These are phyloP conservation scores for Aureobasidium lini DNA, from an alignment of 2,329 filamentous ascomycete species.

Conservation along the genomic window DNA sequence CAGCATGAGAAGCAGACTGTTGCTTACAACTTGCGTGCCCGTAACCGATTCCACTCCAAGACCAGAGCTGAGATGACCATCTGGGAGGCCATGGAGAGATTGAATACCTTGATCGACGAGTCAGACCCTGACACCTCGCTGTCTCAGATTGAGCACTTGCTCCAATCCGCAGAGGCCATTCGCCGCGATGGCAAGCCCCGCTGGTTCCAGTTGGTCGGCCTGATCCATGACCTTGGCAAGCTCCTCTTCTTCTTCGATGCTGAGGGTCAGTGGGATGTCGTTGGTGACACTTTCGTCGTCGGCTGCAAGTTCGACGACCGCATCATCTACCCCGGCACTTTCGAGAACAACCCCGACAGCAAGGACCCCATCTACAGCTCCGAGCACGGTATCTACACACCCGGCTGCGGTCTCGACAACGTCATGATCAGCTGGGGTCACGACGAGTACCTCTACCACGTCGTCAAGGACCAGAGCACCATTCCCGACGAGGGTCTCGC, in stretches of 20 bases:
- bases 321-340: slow-evolving; percentile 77
- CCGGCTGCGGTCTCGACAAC: slow-evolving; percentile 75
- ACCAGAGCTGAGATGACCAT: slow-evolving; percentile 70
- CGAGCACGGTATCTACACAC: slow-evolving; percentile 70
- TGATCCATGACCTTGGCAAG: slow-evolving; percentile 76
- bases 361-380: slow-evolving; percentile 65
- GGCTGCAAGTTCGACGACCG: slow-evolving; percentile 66
- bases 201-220: slow-evolving; percentile 72
- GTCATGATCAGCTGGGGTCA: slow-evolving; percentile 88
- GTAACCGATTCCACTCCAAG: slow-evolving; percentile 60
- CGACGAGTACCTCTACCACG: slow-evolving; percentile 80
- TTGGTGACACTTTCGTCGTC: slow-evolving; percentile 77
- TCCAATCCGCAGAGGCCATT: slow-evolving; percentile 85
- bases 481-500: slow-evolving; percentile 76
- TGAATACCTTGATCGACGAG: slow-evolving; percentile 85
- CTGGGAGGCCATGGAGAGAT: slow-evolving; percentile 88
- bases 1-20: slow-evolving; percentile 66
- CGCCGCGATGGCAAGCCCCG: slow-evolving; percentile 74
- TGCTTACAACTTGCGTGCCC: slow-evolving; percentile 75
- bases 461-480: slow-evolving; percentile 72
- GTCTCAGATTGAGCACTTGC: slow-evolving; percentile 80
- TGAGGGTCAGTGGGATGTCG: slow-evolving; percentile 88
- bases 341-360: slow-evolving; percentile 67
- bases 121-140: slow-evolving; percentile 84
- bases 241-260: slow-evolving; percentile 74